phyloP scores from a whole-genome alignment of 2,329 filamentous ascomycete species.

The Scortechinia acanthostroma region DNA sequence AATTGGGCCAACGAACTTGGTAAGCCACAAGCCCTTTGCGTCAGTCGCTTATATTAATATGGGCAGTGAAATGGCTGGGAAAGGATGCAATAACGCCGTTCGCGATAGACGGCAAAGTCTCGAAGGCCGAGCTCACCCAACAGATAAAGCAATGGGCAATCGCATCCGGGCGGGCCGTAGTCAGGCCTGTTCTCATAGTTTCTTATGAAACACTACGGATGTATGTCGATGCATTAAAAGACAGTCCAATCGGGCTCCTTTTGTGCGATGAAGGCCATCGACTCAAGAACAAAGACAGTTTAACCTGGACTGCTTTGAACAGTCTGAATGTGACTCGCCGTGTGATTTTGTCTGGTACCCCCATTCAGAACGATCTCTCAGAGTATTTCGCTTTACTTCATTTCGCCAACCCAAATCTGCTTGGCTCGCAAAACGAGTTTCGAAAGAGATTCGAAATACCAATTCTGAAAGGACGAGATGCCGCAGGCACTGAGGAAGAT shows the following conservation, averaged over 20 bases:
- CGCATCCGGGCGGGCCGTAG: conserved; percentile 79
- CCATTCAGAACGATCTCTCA: conserved; percentile 96
- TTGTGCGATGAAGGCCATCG: conserved; percentile 96
- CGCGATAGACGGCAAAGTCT: conserved; percentile 91
- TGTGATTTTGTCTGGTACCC: conserved; percentile 92
- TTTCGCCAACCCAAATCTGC: conserved; percentile 88
- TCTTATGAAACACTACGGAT: conserved; percentile 93
- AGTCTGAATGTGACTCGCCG: conserved; percentile 81
- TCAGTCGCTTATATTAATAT: background rate
- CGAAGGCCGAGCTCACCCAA: conserved; percentile 83
- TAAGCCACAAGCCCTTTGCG: conserved; percentile 38
- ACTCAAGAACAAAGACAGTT: conserved; percentile 91
- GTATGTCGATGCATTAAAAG: conserved; percentile 82
- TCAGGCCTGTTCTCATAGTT: conserved; percentile 88
- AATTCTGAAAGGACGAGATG: conserved; percentile 84
- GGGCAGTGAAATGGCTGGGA: conserved; percentile 63
- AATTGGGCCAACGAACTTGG: conserved; percentile 97
- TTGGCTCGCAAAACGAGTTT: conserved; percentile 84
- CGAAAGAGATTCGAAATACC: conserved; percentile 89
- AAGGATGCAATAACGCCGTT: conserved; percentile 86
- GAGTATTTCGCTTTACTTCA: conserved; percentile 95
- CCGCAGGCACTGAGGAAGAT: conserved; percentile 77
- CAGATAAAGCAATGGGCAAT: conserved; percentile 95
- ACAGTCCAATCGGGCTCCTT: conserved; percentile 84
- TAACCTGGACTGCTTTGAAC: conserved; percentile 88